Base-by-base conservation (phyloP, 805 yeast genomes). In the Metschnikowia arizonensis region DNA sequence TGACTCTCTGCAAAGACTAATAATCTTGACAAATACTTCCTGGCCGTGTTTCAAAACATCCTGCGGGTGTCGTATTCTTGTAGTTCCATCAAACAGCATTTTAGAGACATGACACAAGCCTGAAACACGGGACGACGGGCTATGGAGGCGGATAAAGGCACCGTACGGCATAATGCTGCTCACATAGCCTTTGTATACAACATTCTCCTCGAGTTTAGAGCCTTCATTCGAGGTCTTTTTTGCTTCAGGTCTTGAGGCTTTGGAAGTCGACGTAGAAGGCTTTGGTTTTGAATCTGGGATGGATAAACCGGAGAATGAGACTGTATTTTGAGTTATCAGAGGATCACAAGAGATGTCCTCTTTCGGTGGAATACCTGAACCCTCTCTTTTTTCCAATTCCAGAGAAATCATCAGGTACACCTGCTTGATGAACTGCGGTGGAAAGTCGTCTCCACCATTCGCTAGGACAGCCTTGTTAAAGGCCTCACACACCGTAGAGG, bases 61-160 rank as follows among this genome's bases (percentile, higher is more conserved):
- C 2, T 74, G 58, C 0, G 91, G 88, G 38, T 75, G 75, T 5
- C 70, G 63, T 1, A 84, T 66, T 39, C 88, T 65, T 2, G 66
- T 52, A n/a, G 59, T 58, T 4, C 70, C 70, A 46, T 64, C 66
- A 43, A 55, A 63, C 46, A 78, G 69, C 26, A 90, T 70, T 34
- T 81, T 83, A 0, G 96, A 87, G 0, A 85, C 74, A 58, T 90
- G 97, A 31, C 90, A 82, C 14, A 90, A 67, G 0, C 95, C 96
- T 1, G 67, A 54, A 68, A 80, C 17, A 61, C 59, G 39, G 7
- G 62, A 53, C 30, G 52, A 41, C 30, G 57, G 56, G 42, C 52
- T 46, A 24, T 57, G 45, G 42, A 90, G 60, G 8, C 77, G 63
- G 0, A 88, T 76, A 59, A 90, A 91, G 1, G 88, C 95, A 0